phyloP scores from a whole-genome alignment of 768 basidiomycete species.

The Boletus rex-veris region DNA sequence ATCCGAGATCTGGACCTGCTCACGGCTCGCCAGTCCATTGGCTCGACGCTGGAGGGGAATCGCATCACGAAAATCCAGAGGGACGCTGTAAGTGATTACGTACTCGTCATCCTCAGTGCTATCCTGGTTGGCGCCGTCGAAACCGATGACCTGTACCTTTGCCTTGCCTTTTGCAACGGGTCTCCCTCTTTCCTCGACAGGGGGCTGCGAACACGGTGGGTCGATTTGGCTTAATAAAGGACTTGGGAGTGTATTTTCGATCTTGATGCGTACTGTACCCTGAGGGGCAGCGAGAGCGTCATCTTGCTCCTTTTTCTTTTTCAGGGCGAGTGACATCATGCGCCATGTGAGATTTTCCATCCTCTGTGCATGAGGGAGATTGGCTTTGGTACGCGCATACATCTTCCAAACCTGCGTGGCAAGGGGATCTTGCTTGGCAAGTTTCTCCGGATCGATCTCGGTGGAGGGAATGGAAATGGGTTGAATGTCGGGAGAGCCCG shows the following conservation, averaged over 20 bases:
- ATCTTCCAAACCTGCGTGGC: conserved; percentile 98
- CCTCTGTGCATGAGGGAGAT: conserved; percentile 84
- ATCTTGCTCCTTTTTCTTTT: conserved; percentile 82
- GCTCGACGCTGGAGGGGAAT: conserved; percentile 40
- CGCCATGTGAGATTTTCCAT: conserved; percentile 99
- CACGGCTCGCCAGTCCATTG: conserved; percentile 93
- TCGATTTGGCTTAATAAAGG: conserved; percentile 2
- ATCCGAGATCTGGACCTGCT: conserved; percentile 88
- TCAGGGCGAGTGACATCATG: conserved; percentile 94
- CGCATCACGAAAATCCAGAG: conserved; percentile 22
- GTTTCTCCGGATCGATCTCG: conserved; percentile 57
- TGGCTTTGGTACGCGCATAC: conserved; percentile 88
- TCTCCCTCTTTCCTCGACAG: conserved; percentile 60
- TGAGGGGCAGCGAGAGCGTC: conserved; percentile 17
- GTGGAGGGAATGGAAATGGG: conserved; percentile 36
- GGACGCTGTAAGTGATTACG: conserved; percentile 35
- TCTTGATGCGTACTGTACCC: conserved; percentile 19
- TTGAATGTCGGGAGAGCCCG: conserved; percentile 68
- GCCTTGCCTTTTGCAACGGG: conserved; percentile 78
- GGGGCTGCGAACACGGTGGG: background rate
- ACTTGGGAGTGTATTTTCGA: conserved; percentile 10
- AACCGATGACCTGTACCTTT: conserved; percentile 75
- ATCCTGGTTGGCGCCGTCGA: conserved; percentile 74
- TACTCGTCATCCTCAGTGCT: conserved; percentile 71
- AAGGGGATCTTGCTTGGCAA: conserved; percentile 83